Evolutionary conservation across 2,329 filamentous ascomycete genomes (phyloP).

Genomic region (Chalaropsis thielavioides): DNA sequence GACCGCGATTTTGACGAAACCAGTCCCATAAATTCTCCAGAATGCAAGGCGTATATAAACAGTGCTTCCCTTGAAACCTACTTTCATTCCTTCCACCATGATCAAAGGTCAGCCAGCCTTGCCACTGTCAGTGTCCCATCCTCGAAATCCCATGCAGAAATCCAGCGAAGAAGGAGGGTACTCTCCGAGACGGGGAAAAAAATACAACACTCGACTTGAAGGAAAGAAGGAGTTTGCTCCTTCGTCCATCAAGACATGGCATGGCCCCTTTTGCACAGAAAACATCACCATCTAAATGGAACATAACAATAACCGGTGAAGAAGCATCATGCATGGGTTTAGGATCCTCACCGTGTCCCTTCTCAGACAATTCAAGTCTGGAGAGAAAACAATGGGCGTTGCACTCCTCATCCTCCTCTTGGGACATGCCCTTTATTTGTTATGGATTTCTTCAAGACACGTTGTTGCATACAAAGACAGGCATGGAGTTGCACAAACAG

Average conservation of each 20-base stretch:
- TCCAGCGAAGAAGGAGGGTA: not conserved
- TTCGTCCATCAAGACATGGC: not conserved
- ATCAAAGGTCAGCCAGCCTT: not conserved
- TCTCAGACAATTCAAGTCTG: not conserved
- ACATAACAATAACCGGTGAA: not conserved
- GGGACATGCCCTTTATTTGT: not conserved
- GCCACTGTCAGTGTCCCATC: not conserved
- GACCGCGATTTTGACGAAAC: not conserved
- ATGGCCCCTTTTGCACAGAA: no score
- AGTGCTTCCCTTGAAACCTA: not conserved
- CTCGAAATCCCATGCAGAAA: constrained; percentile 5
- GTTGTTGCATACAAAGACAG: not conserved
- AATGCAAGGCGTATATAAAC: not conserved
- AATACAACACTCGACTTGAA: not conserved
- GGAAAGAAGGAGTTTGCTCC: not conserved
- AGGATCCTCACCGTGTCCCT: not conserved
- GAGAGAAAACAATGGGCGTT: not conserved
- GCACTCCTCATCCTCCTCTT: no score
- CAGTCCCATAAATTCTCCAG: not conserved
- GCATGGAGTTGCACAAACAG: not conserved
- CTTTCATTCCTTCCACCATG: not conserved
- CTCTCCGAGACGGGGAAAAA: not conserved
- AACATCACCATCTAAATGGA: not conserved
- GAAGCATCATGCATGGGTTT: not conserved
- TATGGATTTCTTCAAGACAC: not conserved